These are phyloP conservation scores for Melaleuca alternifolia DNA, from an alignment of 345 rosid species.

Conservation along the genomic window DNA sequence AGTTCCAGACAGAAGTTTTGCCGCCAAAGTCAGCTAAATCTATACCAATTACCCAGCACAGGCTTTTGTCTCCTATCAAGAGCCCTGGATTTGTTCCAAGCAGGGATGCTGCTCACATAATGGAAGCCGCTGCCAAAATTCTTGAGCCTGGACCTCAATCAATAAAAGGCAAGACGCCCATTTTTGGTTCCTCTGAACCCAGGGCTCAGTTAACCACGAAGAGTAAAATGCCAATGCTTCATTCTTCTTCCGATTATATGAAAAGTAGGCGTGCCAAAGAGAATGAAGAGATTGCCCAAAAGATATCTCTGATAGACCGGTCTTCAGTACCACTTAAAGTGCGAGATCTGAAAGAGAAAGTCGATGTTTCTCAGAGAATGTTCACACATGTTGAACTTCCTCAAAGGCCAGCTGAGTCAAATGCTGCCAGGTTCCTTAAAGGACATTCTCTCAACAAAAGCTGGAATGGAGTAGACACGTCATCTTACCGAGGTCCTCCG, in stretches of 20 bases:
- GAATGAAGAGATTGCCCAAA: constrained; percentile 58
- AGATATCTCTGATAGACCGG: constrained; percentile 19
- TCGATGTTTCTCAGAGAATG: constrained; percentile 31
- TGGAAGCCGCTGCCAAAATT: constrained; percentile 95
- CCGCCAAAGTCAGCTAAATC: constrained; percentile 96
- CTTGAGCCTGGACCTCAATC: constrained; percentile 47
- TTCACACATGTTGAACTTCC: constrained; percentile 34
- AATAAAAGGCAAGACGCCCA: not conserved
- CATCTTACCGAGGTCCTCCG: constrained; percentile 18
- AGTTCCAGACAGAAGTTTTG: constrained; percentile 83
- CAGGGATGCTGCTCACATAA: constrained; percentile 76
- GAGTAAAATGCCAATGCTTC: constrained; percentile 35
- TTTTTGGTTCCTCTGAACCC: not conserved
- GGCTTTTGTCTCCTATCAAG: constrained; percentile 91
- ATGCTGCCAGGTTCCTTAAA: constrained; percentile 44
- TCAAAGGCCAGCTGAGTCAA: constrained; percentile 38
- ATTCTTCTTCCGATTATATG: constrained; percentile 49
- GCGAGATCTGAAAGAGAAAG: constrained; percentile 38
- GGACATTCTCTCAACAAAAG: constrained; percentile 58
- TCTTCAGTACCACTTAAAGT: constrained; percentile 22
- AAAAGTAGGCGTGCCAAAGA: constrained; percentile 58
- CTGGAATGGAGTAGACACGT: constrained; percentile 49
- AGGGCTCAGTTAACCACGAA: constrained; percentile 5
- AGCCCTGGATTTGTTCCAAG: constrained; percentile 73
- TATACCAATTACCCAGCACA: constrained; percentile 80